These are phyloP conservation scores for Marchantia paleacea DNA, from an alignment of 225 moss, liverwort and hornwort genomes.

Conservation along the genomic window DNA sequence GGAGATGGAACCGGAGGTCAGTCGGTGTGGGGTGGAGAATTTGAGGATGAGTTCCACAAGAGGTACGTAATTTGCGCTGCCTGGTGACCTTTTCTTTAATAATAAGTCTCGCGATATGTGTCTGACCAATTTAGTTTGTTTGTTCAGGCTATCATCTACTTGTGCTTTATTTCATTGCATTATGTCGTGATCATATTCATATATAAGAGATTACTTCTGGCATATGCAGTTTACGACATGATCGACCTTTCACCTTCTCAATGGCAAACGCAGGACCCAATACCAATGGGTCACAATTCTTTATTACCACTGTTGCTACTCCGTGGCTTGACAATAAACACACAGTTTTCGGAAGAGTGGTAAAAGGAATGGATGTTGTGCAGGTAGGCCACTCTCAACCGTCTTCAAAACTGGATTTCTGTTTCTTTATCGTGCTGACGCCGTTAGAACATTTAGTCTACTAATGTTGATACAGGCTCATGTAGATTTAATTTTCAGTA, in stretches of 20 bases:
- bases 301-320: slow-evolving; percentile 95
- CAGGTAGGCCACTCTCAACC: slow-evolving; percentile 48
- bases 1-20: slow-evolving; percentile 99
- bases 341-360: slow-evolving; percentile 95
- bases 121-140: not conserved
- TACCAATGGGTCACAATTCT: slow-evolving; percentile 97
- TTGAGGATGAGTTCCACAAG: slow-evolving; percentile 99
- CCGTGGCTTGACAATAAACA: slow-evolving; percentile 99
- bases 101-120: not conserved
- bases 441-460: not conserved
- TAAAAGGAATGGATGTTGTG: slow-evolving; percentile 99
- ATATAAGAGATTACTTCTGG: not conserved
- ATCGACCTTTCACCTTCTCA: slow-evolving; percentile 96
- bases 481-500: not conserved
- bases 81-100: not conserved
- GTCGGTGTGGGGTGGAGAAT: slow-evolving; percentile 99
- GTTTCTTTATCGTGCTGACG: not conserved
- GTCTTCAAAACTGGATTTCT: not conserved
- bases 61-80: slow-evolving; percentile 40
- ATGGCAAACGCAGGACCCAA: slow-evolving; percentile 99
- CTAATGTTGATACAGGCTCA: not conserved
- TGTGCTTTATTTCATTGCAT: not conserved
- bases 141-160: not conserved
- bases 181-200: not conserved
- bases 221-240: slow-evolving; percentile 75